Percentiles rank a stretch among this genome's conserved stretches.
These are phyloP conservation scores for Pyricularia sp. DNA, from an alignment of 2,329 filamentous ascomycete genomes.

Conservation along the genomic window DNA sequence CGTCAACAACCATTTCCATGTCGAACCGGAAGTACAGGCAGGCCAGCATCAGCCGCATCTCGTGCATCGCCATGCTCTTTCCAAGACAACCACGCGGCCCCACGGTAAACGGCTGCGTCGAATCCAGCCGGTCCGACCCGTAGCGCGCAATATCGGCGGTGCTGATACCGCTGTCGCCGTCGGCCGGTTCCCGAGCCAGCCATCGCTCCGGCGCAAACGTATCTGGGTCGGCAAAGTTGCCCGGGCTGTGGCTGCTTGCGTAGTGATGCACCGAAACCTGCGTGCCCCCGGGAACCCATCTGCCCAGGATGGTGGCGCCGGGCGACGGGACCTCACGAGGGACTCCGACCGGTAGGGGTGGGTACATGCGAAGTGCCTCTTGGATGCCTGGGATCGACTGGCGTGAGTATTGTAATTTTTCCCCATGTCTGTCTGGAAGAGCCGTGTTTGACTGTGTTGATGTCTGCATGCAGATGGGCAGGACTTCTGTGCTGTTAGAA, in stretches of 20 bases:
- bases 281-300: constrained; percentile 17
- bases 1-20: neutral
- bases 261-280: constrained; percentile 16
- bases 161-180: constrained; percentile 11
- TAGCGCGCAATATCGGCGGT: neutral
- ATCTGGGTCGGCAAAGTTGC: constrained; percentile 20
- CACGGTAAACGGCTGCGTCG: constrained; percentile 11
- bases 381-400: constrained; percentile 10
- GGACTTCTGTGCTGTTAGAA: no score
- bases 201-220: constrained; percentile 25
- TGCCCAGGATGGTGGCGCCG: constrained; percentile 15
- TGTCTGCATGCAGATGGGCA: neutral
- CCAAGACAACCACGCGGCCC: constrained; percentile 12
- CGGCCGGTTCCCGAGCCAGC: neutral
- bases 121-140: constrained; percentile 31
- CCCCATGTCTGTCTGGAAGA: neutral
- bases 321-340: constrained; percentile 13
- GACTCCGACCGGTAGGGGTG: constrained; percentile 10
- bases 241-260: constrained; percentile 18
- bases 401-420: neutral
- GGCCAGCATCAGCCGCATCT: neutral
- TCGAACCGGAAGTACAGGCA: neutral
- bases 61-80: neutral
- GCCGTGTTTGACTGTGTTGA: neutral
- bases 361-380: constrained; percentile 18